These are phyloP conservation scores for Tetrahymena malaccensis DNA, from an alignment of 73 alveolate species.

Conservation along the genomic window DNA sequence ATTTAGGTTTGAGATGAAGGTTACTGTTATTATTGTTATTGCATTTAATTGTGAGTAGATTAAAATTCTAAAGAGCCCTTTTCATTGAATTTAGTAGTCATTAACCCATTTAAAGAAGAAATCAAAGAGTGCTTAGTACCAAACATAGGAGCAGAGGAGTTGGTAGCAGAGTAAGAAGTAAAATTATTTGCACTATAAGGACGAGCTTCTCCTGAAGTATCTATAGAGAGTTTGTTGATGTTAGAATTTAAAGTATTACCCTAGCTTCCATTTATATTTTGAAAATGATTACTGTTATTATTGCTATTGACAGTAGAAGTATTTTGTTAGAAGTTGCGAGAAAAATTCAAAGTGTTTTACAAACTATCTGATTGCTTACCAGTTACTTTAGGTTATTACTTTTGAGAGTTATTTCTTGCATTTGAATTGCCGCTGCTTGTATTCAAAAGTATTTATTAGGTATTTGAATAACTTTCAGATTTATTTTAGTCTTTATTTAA, in stretches of 20 bases:
- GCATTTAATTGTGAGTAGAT: neutral
- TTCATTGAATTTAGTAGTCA: neutral
- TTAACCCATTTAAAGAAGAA: neutral
- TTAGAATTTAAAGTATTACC: neutral
- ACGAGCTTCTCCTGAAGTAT: neutral
- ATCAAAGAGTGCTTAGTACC: neutral
- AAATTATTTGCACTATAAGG: neutral
- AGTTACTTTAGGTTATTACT: neutral
- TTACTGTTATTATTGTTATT: neutral
- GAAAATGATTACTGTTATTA: neutral
- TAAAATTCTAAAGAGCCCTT: neutral
- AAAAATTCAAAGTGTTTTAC: neutral
- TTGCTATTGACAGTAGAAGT: neutral
- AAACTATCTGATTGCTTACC: neutral
- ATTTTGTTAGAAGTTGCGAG: neutral
- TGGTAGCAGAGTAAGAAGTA: neutral
- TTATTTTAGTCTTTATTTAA: neutral
- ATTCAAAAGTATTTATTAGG: neutral
- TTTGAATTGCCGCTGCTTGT: neutral
- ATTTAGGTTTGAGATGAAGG: neutral
- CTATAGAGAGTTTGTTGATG: neutral
- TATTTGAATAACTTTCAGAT: neutral
- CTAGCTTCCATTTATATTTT: neutral
- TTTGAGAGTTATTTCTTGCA: neutral
- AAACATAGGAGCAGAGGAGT: neutral